Evolutionary conservation across 495 filamentous ascomycete species (phyloP), one percentile per base, ranked within the genome.

Genomic region (Saxophila tyrrhenica): DNA sequence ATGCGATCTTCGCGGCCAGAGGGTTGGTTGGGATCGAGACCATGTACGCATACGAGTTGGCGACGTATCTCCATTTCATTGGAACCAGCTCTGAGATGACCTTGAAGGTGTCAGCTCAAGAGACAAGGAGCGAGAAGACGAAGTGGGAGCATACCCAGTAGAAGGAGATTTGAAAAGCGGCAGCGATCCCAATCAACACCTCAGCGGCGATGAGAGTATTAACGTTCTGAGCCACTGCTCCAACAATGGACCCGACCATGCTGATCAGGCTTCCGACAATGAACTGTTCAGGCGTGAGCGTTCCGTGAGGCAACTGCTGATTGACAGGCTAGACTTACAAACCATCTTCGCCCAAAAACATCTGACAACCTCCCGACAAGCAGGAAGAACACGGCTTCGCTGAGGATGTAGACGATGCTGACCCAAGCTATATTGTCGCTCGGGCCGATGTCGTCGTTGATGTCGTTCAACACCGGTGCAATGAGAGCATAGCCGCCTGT

Each of bases 301-400:
- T 35, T 35, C 29, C 5, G 29, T 7, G 7, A 5, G 29, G 29
- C 5, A 5, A 35, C 29, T 35, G 29, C 20, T 54, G 19, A 60
- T 66, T 45, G 62, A 66, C 51, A 64, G 13, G 25, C 19, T 2
- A 25, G 49, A 56, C 56, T 53, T 56, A 49, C 61, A 67, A 76
- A 49, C 61, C 67, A 76, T 58, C 72, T 66, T 45, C 76, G 69
- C 25, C 77, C 75, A 50, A 80, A 78, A 44, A 80, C 72, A 63
- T 80, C 75, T 1, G 67, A 66, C 7, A 78, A 55, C 43, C 74
- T 69, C 15, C 77, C 77, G 10, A 78, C 69, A 17, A 71, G 58
- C 19, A 68, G 58, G 22, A 70, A 56, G 23, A 59, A 67, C 9
- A 73, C 69, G 10, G 62, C 52, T 11, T 41, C 49, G 29, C 29